Base-by-base conservation (phyloP, 441 rosid species). In the Populus hybrid region DNA sequence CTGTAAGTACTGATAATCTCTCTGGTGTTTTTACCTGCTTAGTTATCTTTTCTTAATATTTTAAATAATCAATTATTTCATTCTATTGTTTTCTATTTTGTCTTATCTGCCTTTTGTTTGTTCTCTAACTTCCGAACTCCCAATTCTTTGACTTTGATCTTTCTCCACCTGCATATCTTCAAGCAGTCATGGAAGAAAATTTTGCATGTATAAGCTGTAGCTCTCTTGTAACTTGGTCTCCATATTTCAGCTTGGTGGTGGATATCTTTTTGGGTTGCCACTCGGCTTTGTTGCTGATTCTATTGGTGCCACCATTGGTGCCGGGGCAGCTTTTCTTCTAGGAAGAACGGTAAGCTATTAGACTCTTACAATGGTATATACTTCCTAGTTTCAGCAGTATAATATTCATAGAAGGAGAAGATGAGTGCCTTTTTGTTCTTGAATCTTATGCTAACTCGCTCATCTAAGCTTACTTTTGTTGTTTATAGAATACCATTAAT, bases 231-330 rank as follows among this genome's bases (percentile, higher is more conserved):
- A 84, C 19, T 74, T 75, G 78, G 46, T 76, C 30, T 67, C 78
- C 83, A 72, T 82, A 73, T 80, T 87, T 75, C 91, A 96, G 99
- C 89, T 96, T 78, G 99, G 99, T 77, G 99, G 99, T 76, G 99
- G 99, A 72, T 96, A 96, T 86, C 97, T 94, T 82, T 96, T 92
- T 81, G 99, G 99, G 65, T 83, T 92, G 75, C 97, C 98, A 8
- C 85, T 96, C 83, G 99, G 99, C 63, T 96, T 94, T 83, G 82
- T 96, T 80, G 98, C 98, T 6, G 99, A 96, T 88, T 94, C 98
- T 35, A 83, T 96, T 36, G 99, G 99, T 46, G 98, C 98, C 70
- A 89, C 97, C 36, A 59, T 92, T 75, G 99, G 99, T 75, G 92
- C 99, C 3, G 94, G 94, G 67, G 97, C 98, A 75, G 99, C 99